These are phyloP conservation scores for Vitis hybrid DNA, from an alignment of 177 flowering plant species.

Conservation along the genomic window DNA sequence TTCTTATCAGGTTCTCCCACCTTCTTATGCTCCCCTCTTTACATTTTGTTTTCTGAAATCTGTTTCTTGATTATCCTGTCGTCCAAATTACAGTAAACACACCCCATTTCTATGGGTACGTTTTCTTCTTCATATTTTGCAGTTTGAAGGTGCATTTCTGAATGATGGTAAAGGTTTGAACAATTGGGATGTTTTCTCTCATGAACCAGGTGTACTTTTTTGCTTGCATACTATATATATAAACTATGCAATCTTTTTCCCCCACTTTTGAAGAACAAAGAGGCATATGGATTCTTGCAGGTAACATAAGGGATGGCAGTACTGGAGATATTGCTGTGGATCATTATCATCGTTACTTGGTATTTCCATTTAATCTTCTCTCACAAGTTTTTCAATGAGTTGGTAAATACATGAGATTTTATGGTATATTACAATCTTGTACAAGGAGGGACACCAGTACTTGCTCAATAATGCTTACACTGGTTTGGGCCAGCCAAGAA, in stretches of 20 bases:
- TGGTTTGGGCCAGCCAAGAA: too few species aligned
- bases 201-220: slow-evolving; percentile 27
- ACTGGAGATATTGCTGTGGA: slow-evolving; percentile 61
- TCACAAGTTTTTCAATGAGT: not conserved
- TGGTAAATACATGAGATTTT: not conserved
- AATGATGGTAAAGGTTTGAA: slow-evolving; percentile 57
- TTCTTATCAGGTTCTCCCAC: slow-evolving; percentile 50
- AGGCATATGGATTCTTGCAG: slow-evolving; percentile 16
- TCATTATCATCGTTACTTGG: slow-evolving; percentile 60
- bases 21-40: not conserved
- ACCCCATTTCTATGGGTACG: too few species aligned
- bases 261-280: not conserved
- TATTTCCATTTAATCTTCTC: slow-evolving; percentile 7
- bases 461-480: too few species aligned
- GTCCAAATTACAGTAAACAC: too few species aligned
- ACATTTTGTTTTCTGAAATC: not conserved
- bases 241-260: too few species aligned
- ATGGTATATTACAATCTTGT: too few species aligned
- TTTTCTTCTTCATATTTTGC: not conserved
- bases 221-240: not conserved
- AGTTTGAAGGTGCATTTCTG: slow-evolving; percentile 65
- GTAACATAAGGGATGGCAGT: slow-evolving; percentile 38
- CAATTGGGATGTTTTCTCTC: slow-evolving; percentile 63
- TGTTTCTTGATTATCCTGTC: not conserved
- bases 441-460: too few species aligned